These are phyloP conservation scores for Aspergillus leporis DNA, from an alignment of 495 filamentous ascomycete genomes.

Conservation along the genomic window DNA sequence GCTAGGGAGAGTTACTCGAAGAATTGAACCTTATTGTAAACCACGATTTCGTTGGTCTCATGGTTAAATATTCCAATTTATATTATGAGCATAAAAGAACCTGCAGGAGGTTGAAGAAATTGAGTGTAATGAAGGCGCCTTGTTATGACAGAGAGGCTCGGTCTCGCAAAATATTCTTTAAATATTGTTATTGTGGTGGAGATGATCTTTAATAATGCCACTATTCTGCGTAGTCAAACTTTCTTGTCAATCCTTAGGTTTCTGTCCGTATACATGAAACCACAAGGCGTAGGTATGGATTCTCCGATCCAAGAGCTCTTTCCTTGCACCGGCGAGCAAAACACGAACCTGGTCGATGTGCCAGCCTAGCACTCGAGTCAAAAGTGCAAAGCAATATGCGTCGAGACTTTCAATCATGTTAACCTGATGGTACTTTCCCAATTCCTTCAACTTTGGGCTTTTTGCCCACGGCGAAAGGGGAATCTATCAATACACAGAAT, in stretches of 20 bases:
- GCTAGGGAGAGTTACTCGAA: too few relatives aligned
- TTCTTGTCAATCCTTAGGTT: constrained; percentile 4
- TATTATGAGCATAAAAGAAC: too few relatives aligned
- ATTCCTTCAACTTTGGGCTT: constrained; percentile 47
- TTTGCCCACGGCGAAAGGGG: constrained; percentile 41
- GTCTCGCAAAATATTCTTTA: too few relatives aligned
- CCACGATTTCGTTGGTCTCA: too few relatives aligned
- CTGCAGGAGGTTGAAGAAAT: too few relatives aligned
- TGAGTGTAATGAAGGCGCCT: too few relatives aligned
- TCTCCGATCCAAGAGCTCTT: constrained; percentile 49
- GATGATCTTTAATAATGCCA: too few relatives aligned
- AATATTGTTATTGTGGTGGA: too few relatives aligned
- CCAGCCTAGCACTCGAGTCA: constrained; percentile 58
- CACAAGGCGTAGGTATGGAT: constrained; percentile 49
- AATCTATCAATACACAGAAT: constrained; percentile 9
- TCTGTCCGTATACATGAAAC: constrained; percentile 37
- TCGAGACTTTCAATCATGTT: constrained; percentile 45
- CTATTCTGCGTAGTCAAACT: neutral
- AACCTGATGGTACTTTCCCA: constrained; percentile 43
- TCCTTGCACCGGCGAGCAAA: constrained; percentile 54
- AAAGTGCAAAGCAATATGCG: constrained; percentile 44
- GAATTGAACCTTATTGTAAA: too few relatives aligned
- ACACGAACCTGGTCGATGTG: constrained; percentile 55
- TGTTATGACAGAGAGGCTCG: too few relatives aligned
- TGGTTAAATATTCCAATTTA: too few relatives aligned